Evolutionary conservation across 2,329 filamentous ascomycete species (phyloP).

Genomic region (Thelonectria olida): DNA sequence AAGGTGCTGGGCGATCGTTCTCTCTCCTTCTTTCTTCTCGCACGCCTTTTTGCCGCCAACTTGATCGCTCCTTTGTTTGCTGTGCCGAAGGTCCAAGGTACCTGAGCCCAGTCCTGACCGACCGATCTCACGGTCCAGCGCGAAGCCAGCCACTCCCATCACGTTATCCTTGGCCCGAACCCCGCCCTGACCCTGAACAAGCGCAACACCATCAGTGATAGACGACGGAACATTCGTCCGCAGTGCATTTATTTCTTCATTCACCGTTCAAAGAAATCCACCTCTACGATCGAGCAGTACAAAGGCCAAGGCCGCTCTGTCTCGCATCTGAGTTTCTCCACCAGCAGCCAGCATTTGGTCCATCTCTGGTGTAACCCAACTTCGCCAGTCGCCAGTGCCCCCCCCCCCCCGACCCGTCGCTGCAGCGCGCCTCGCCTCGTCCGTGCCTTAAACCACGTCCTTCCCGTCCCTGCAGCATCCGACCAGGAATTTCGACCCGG

Average conservation of each 20-base stretch:
- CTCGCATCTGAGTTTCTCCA: conserved; percentile 23
- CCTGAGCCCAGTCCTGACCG: too few species aligned
- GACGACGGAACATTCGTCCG: conserved; percentile 31
- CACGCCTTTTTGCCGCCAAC: background rate
- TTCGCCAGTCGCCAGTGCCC: background rate
- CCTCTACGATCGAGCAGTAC: conserved; percentile 18
- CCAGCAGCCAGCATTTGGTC: conserved; percentile 6
- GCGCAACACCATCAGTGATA: conserved; percentile 40
- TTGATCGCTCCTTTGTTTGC: background rate
- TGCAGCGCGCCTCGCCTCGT: conserved; percentile 10
- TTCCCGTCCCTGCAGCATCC: conserved; percentile 12
- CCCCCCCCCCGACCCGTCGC: conserved; percentile 7
- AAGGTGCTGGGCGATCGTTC: background rate
- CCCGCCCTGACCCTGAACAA: conserved; percentile 39
- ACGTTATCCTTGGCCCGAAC: conserved; percentile 39
- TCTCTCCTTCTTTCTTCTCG: background rate
- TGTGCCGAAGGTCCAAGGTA: conserved; percentile 1
- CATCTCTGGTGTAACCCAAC: conserved; percentile 21
- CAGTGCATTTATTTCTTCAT: conserved; percentile 28
- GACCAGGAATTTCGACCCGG: conserved; percentile 15
- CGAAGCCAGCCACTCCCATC: conserved; percentile 41
- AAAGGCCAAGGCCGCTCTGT: conserved; percentile 11
- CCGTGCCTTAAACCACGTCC: conserved; percentile 12
- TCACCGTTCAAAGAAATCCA: conserved; percentile 8
- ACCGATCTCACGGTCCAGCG: conserved; percentile 17